A percentile compares a stretch with the other conserved stretches of the same genome.
Conservation (phyloP, 208 protist species). For the Paratrypanosoma confusum region DNA sequence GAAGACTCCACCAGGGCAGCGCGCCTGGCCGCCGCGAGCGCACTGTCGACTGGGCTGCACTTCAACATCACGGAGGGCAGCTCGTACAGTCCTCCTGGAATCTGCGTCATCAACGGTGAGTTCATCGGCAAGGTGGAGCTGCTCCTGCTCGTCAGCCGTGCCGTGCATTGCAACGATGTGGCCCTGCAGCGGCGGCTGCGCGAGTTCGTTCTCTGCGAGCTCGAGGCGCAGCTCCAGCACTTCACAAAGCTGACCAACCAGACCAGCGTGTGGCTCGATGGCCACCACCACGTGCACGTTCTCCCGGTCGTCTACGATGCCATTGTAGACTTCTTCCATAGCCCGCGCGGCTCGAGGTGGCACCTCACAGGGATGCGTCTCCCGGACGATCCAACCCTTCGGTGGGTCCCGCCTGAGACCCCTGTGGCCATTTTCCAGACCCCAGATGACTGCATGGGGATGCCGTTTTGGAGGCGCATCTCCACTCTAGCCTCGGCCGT, state of each 20-base stretch:
- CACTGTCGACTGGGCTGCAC: background rate
- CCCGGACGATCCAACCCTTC: background rate
- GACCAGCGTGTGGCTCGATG: background rate
- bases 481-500: too few species aligned
- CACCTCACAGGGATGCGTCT: background rate
- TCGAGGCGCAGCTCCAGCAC: background rate
- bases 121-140: background rate
- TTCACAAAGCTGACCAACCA: background rate
- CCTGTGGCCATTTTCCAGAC: too few species aligned
- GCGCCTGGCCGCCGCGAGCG: background rate
- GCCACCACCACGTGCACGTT: background rate
- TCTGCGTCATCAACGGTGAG: background rate
- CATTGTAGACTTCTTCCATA: background rate
- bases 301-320: background rate
- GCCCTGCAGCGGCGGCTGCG: background rate
- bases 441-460: too few species aligned
- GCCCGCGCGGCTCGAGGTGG: background rate
- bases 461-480: too few species aligned
- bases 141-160: background rate
- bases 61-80: conserved; percentile 1
- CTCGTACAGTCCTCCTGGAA: background rate
- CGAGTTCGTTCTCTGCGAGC: background rate
- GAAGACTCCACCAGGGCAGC: background rate
- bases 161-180: background rate
- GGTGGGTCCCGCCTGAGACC: too few species aligned